Conservation (phyloP, 139 green algal species). For the Haematococcus lacustris region DNA sequence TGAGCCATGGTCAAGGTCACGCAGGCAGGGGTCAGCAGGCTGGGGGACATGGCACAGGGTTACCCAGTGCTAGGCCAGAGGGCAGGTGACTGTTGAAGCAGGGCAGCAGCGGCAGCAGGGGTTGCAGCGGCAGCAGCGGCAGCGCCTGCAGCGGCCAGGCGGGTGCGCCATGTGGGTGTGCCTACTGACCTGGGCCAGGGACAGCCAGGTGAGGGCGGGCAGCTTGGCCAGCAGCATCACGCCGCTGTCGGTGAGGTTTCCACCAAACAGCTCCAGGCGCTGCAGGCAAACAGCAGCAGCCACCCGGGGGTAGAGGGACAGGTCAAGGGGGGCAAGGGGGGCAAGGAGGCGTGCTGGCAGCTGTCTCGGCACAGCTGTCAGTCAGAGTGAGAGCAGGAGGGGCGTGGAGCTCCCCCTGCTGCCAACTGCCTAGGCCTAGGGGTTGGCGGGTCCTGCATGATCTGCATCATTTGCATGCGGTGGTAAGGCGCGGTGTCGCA, state of each 20-base stretch:
- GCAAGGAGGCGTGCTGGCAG: no score
- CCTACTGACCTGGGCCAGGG: constrained; percentile 16
- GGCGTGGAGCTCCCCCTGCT: no score
- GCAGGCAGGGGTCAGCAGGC: neutral
- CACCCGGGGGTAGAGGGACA: no score
- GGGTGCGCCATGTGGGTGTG: neutral
- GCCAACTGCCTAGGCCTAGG: no score
- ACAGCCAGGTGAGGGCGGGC: constrained; percentile 16
- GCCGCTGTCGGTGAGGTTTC: constrained; percentile 8
- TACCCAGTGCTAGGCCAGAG: no score
- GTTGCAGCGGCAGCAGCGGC: neutral
- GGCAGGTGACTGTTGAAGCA: neutral
- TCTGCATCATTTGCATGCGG: no score
- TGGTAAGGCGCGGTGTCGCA: no score
- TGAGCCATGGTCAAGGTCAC: neutral
- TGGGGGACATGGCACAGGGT: neutral
- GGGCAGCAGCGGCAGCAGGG: neutral
- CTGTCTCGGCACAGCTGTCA: no score
- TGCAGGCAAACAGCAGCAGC: no score
- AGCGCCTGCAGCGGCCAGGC: neutral
- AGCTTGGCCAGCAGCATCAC: constrained; percentile 12
- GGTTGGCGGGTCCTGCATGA: no score
- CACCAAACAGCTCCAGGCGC: constrained; percentile 19
- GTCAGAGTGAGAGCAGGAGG: no score
- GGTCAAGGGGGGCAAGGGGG: no score